Percentiles rank a stretch among this genome's conserved stretches.
phyloP scores from a whole-genome alignment of 805 yeast genomes.

The Naumovozyma baii region DNA sequence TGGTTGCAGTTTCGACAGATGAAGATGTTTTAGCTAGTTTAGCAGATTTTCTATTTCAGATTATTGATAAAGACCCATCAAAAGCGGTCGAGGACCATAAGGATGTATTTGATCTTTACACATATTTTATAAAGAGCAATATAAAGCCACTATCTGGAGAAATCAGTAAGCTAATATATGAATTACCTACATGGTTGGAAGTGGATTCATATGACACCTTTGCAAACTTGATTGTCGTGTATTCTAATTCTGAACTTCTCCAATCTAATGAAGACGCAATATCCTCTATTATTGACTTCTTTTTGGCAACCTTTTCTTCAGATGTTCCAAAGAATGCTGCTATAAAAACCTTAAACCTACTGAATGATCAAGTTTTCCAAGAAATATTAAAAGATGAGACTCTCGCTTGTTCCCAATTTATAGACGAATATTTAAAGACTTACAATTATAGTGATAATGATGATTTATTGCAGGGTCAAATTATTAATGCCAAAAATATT shows the following conservation, averaged over 20 bases:
- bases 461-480: slow-evolving; percentile 20
- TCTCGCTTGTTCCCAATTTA: slow-evolving; percentile 8
- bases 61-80: slow-evolving; percentile 12
- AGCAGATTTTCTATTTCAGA: slow-evolving; percentile 11
- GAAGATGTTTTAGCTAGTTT: slow-evolving; percentile 10
- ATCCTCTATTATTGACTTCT: slow-evolving; percentile 13
- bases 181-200: slow-evolving; percentile 30
- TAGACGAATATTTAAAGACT: slow-evolving; percentile 15
- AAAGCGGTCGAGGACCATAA: slow-evolving; percentile 3
- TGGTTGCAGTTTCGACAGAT: slow-evolving; percentile 10
- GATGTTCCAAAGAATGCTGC: slow-evolving; percentile 20
- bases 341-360: slow-evolving; percentile 24
- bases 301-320: slow-evolving; percentile 12
- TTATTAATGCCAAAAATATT: slow-evolving; percentile 31
- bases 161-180: slow-evolving; percentile 25
- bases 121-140: slow-evolving; percentile 5
- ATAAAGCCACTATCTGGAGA: slow-evolving; percentile 2
- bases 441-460: slow-evolving; percentile 25
- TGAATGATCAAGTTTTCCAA: slow-evolving; percentile 21
- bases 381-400: slow-evolving; percentile 10
- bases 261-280: slow-evolving; percentile 8
- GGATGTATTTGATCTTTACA: slow-evolving; percentile 5
- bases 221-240: slow-evolving; percentile 27
- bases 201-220: slow-evolving; percentile 26
- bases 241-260: slow-evolving; percentile 23